phyloP scores from a whole-genome alignment of 108 stramenopile species.

The Cyclotella distinguenda region DNA sequence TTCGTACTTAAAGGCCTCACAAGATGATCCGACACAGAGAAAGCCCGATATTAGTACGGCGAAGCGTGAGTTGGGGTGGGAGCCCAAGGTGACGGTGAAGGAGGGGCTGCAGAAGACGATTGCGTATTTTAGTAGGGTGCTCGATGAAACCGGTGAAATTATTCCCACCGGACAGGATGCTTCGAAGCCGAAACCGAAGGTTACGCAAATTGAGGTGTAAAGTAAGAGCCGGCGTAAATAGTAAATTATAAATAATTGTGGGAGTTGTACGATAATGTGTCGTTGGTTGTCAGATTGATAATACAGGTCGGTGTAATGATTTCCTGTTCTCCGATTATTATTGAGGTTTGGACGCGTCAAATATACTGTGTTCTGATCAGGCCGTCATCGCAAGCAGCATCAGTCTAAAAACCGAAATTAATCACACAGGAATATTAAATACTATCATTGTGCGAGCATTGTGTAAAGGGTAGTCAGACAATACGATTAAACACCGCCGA shows the following conservation, averaged over 20 bases:
- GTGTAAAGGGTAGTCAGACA: no score
- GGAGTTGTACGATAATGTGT: background rate
- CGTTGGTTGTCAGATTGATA: no score
- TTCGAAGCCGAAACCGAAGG: constrained; percentile 43
- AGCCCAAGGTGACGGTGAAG: constrained; percentile 81
- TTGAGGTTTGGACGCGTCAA: no score
- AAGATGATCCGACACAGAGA: constrained; percentile 94
- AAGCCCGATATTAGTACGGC: constrained; percentile 95
- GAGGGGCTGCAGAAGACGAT: constrained; percentile 92
- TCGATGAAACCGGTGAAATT: constrained; percentile 86
- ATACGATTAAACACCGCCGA: no score
- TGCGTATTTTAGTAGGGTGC: constrained; percentile 87
- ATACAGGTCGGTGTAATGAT: background rate
- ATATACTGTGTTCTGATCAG: no score
- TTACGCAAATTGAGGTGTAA: constrained; percentile 5
- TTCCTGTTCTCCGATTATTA: background rate
- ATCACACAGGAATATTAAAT: no score
- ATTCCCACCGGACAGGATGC: constrained; percentile 86
- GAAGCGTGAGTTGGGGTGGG: constrained; percentile 89
- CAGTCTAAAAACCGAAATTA: no score
- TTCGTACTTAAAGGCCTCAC: constrained; percentile 63
- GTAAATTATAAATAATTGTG: background rate
- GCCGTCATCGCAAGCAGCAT: no score
- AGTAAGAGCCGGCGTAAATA: background rate
- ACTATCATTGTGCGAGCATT: no score